phyloP scores from a whole-genome alignment of 345 rosid genomes.

The Limnanthes douglasii region DNA sequence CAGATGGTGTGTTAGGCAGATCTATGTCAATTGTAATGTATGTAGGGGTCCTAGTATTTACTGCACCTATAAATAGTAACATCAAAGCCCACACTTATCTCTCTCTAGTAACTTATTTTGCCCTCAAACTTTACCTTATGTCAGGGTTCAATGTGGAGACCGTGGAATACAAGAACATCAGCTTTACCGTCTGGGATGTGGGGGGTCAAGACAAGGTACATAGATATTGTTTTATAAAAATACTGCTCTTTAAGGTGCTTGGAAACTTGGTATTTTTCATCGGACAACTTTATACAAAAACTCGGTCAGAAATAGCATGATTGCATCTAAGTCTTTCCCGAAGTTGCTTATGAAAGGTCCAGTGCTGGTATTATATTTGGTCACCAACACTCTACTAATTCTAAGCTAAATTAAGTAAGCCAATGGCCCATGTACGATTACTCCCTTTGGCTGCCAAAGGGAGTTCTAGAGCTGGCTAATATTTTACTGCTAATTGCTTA shows the following conservation, averaged over 20 bases:
- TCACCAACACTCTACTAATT: background rate
- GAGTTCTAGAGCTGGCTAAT: background rate
- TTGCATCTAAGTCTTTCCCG: no score
- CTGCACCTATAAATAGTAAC: background rate
- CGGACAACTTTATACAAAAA: no score
- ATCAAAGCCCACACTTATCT: background rate
- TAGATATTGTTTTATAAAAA: background rate
- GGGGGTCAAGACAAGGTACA: constrained; percentile 58
- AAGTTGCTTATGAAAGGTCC: constrained; percentile 1
- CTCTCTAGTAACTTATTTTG: background rate
- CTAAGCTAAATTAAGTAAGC: background rate
- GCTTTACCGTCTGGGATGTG: constrained; percentile 61
- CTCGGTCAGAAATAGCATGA: no score
- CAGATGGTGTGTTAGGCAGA: background rate
- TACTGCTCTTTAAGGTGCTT: no score
- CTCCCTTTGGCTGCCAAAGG: background rate
- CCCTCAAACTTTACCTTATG: constrained; percentile 9
- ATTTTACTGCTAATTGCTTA: no score
- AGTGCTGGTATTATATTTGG: background rate
- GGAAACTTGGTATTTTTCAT: no score
- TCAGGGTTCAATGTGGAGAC: constrained; percentile 41
- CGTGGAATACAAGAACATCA: constrained; percentile 50
- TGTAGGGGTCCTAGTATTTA: background rate
- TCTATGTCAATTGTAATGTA: background rate
- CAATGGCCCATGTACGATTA: background rate